phyloP scores from a whole-genome alignment of 2,329 filamentous ascomycete genomes.

The Penicillium aurantiogriseum region DNA sequence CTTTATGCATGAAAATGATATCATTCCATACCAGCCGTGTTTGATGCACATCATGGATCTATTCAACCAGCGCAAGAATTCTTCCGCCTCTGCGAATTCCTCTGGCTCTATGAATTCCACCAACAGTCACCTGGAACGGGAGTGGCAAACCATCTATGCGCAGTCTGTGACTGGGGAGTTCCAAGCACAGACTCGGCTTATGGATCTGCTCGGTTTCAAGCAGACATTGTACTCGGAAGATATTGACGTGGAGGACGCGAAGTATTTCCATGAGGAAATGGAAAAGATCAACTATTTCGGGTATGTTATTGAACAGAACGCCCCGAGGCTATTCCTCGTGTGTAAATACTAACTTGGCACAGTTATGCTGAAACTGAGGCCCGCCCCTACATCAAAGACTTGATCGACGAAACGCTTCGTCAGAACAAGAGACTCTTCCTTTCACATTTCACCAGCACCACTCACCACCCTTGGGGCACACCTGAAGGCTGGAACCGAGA shows the following conservation, averaged over 20 bases:
- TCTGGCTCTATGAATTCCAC: neutral
- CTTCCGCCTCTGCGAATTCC: neutral
- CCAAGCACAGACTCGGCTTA: slow-evolving; percentile 28
- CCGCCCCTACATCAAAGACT: slow-evolving; percentile 38
- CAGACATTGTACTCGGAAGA: slow-evolving; percentile 30
- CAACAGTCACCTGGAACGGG: slow-evolving; percentile 18
- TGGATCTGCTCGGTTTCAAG: slow-evolving; percentile 38
- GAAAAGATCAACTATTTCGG: slow-evolving; percentile 46
- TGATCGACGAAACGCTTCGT: slow-evolving; percentile 32
- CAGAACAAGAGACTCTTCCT: slow-evolving; percentile 31
- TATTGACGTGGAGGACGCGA: slow-evolving; percentile 27
- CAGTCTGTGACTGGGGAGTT: slow-evolving; percentile 32
- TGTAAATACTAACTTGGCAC: slow-evolving; percentile 1
- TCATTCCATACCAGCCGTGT: slow-evolving; percentile 33
- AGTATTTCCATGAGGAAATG: slow-evolving; percentile 33
- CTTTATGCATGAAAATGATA: slow-evolving; percentile 30
- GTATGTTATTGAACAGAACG: slow-evolving; percentile 17
- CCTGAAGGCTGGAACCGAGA: slow-evolving; percentile 5
- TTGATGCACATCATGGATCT: slow-evolving; percentile 32
- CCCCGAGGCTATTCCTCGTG: neutral
- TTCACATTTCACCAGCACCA: slow-evolving; percentile 35
- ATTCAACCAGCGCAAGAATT: slow-evolving; percentile 26
- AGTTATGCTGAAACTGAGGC: slow-evolving; percentile 40
- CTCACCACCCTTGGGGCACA: slow-evolving; percentile 45
- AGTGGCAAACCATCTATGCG: slow-evolving; percentile 31